phyloP scores from a whole-genome alignment of 2,329 filamentous ascomycete species.

The Epichloe sp. region DNA sequence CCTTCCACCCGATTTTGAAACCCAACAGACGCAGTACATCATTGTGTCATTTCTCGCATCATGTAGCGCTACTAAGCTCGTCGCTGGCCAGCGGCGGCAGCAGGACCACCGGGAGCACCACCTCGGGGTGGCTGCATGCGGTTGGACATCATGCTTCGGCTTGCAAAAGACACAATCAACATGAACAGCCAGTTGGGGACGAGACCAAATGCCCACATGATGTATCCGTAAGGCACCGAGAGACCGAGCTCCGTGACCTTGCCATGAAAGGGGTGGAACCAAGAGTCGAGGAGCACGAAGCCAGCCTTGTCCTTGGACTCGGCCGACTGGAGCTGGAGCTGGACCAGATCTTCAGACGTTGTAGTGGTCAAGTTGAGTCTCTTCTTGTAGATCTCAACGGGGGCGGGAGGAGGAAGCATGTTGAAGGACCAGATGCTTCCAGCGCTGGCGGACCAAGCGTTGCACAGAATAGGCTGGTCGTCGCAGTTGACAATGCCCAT shows the following conservation, averaged over 20 bases:
- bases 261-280: slow-evolving; percentile 68
- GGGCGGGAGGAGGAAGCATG: slow-evolving; percentile 49
- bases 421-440: slow-evolving; percentile 56
- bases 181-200: slow-evolving; percentile 68
- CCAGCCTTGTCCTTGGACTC: slow-evolving; percentile 38
- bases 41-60: neutral
- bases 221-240: slow-evolving; percentile 51
- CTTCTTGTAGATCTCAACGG: slow-evolving; percentile 51
- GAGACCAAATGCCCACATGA: slow-evolving; percentile 52
- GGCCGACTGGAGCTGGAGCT: slow-evolving; percentile 42
- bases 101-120: slow-evolving; percentile 7
- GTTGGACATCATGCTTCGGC: slow-evolving; percentile 54
- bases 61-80: neutral
- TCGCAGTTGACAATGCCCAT: slow-evolving; percentile 64
- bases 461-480: slow-evolving; percentile 60
- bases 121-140: slow-evolving; percentile 16
- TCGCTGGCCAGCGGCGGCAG: slow-evolving; percentile 3
- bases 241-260: slow-evolving; percentile 48
- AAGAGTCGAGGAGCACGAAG: slow-evolving; percentile 41
- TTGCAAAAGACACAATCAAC: slow-evolving; percentile 58
- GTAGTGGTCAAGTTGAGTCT: slow-evolving; percentile 57
- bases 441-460: slow-evolving; percentile 53
- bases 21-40: neutral
- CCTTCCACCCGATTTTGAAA: neutral
- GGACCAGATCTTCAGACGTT: slow-evolving; percentile 48